Percentiles rank a stretch among this genome's conserved stretches.
Conservation (phyloP, 2,329 filamentous ascomycete species). For the Alternaria postmessia region DNA sequence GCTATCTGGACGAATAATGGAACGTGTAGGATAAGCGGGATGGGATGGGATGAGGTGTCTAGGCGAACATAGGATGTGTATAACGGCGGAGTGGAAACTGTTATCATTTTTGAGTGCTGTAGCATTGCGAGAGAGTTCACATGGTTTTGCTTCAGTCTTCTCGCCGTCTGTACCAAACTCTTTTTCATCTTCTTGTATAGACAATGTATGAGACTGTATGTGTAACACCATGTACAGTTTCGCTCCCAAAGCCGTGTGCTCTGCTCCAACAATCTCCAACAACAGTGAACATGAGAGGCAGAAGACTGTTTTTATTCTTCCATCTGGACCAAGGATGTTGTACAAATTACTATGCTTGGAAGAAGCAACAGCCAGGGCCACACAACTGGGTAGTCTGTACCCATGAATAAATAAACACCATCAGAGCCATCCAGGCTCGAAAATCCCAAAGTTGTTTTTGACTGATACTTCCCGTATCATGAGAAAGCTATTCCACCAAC, state of each 20-base stretch:
- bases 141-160: not conserved
- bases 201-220: not conserved
- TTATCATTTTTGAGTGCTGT: not conserved
- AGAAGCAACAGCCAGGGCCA: not conserved
- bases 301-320: not conserved
- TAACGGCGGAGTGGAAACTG: conserved; percentile 3
- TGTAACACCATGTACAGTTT: not conserved
- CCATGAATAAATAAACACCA: not conserved
- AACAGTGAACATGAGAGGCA: not conserved
- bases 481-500: conserved; percentile 1
- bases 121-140: conserved; percentile 6
- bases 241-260: not conserved
- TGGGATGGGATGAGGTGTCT: not conserved
- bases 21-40: not conserved
- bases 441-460: not conserved
- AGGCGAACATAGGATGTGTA: conserved; percentile 8
- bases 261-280: not conserved
- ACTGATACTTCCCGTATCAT: too few relatives aligned
- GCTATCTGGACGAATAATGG: conserved; percentile 44
- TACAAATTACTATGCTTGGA: conserved; percentile 2
- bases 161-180: conserved; percentile 2
- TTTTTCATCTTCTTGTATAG: conserved; percentile 2
- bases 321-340: not conserved
- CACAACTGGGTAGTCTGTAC: not conserved
- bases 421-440: not conserved